Evolutionary conservation across 2,329 filamentous ascomycete genomes (phyloP).

Genomic region (Teratosphaeria gauchensis): DNA sequence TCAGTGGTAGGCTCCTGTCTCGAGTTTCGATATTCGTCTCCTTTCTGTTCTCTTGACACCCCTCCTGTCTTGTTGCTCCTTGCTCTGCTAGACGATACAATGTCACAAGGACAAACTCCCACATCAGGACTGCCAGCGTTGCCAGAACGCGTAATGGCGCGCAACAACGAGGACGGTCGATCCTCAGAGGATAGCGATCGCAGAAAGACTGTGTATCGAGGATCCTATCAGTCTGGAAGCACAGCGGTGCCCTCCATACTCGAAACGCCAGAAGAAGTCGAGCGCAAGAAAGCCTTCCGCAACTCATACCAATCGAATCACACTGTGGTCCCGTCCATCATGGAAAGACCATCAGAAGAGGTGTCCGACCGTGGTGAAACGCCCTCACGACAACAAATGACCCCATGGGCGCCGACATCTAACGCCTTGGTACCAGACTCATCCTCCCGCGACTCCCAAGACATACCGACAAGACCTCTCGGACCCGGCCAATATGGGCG

Average conservation of each 20-base stretch:
- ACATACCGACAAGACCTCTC: background rate
- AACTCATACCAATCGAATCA: slow-evolving; percentile 1
- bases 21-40: background rate
- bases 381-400: background rate
- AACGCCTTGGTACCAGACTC: background rate
- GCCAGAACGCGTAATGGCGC: background rate
- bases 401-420: background rate
- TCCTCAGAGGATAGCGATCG: background rate
- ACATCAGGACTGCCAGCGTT: background rate
- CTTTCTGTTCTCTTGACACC: background rate
- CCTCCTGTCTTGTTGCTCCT: background rate
- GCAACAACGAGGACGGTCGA: background rate
- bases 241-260: background rate
- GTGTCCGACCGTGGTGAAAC: background rate
- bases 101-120: background rate
- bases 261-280: slow-evolving; percentile 1
- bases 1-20: background rate
- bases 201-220: background rate
- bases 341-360: slow-evolving; percentile 1
- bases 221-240: background rate
- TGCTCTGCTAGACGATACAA: background rate
- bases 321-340: slow-evolving; percentile 1
- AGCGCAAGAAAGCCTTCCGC: background rate
- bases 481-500: background rate
- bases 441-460: background rate